Conservation (phyloP, 495 filamentous ascomycete species). For the Talaromyces ruber region DNA sequence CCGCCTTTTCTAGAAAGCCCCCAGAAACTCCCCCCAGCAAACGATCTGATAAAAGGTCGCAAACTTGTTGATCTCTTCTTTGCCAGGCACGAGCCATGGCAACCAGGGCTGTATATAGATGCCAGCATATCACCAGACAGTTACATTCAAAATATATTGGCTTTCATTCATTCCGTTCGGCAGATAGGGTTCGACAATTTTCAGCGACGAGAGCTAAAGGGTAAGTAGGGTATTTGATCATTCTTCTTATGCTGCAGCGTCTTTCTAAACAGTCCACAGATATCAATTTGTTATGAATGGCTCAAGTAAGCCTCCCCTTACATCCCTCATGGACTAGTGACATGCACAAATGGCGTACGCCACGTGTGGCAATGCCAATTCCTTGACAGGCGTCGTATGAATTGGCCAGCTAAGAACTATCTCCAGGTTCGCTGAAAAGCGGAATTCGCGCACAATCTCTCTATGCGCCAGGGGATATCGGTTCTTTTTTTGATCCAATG, state of each 20-base stretch:
- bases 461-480: background rate
- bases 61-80: background rate
- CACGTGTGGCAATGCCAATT: background rate
- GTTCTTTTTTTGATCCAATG: background rate
- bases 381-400: background rate
- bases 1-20: background rate
- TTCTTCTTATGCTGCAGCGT: background rate
- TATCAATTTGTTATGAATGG: background rate
- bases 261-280: background rate
- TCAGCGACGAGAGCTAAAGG: background rate
- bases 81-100: background rate
- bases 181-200: background rate
- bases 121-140: background rate
- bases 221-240: background rate
- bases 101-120: background rate
- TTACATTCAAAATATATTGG: background rate
- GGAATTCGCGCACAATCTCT: background rate
- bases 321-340: background rate
- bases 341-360: background rate
- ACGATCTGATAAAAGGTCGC: background rate
- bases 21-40: background rate
- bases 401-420: background rate
- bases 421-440: background rate
- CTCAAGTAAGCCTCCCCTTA: background rate
- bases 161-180: background rate